phyloP scores from a whole-genome alignment of 192 early-diverging fungal genomes.

The Coemansia javaensis region DNA sequence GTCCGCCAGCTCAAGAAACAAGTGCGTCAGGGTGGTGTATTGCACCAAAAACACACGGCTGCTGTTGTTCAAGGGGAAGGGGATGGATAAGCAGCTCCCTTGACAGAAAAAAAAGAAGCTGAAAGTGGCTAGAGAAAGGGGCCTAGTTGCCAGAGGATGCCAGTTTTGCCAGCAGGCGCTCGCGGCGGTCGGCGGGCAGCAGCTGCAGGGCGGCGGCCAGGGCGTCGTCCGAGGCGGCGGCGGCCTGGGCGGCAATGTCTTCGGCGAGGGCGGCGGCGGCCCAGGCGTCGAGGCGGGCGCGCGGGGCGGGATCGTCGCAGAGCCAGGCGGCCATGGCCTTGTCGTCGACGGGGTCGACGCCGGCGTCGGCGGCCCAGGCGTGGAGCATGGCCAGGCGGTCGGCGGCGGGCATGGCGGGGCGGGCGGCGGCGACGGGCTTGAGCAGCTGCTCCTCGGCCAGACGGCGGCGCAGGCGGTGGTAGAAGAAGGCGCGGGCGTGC shows the following conservation, averaged over 20 bases:
- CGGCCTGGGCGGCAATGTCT: constrained; percentile 5
- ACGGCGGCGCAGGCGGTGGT: constrained; percentile 83
- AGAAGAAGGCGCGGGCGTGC: constrained; percentile 80
- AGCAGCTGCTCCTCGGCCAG: constrained; percentile 75
- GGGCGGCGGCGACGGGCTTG: constrained; percentile 50
- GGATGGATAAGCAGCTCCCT: too few species aligned
- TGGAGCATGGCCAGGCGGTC: constrained; percentile 51
- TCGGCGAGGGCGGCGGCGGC: constrained; percentile 4
- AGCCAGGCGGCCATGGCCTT: constrained; percentile 57
- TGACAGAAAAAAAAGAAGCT: constrained; percentile 7
- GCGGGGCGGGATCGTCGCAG: constrained; percentile 23
- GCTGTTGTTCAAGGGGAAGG: too few species aligned
- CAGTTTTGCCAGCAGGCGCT: constrained; percentile 36
- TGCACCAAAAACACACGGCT: too few species aligned
- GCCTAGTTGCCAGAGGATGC: constrained; percentile 2
- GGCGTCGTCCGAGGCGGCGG: constrained; percentile 25
- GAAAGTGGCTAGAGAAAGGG: neutral
- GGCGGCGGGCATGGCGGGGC: constrained; percentile 33
- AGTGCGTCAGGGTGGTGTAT: too few species aligned
- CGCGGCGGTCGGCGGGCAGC: constrained; percentile 32
- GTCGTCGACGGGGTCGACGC: constrained; percentile 59
- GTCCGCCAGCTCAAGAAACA: too few species aligned
- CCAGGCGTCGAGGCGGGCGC: constrained; percentile 3
- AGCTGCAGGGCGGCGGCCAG: constrained; percentile 29
- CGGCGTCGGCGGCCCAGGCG: constrained; percentile 58